Conservation (phyloP, 306 rosid genomes). For the Gleditsia sinensis region DNA sequence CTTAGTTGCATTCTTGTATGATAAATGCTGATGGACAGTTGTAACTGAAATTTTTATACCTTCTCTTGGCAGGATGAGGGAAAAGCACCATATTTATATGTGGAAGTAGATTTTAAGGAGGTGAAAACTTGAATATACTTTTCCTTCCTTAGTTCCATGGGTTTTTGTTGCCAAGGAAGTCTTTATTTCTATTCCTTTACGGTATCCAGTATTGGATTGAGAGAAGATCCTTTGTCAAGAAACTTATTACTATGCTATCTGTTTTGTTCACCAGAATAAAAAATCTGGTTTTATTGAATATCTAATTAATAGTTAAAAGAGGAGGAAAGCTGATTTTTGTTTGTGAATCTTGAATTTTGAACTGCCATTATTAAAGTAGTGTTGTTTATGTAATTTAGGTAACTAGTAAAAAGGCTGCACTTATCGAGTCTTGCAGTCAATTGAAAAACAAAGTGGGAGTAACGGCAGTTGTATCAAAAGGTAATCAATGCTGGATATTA, state of each 20-base stretch:
- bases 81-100: constrained; percentile 76
- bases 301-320: constrained; percentile 11
- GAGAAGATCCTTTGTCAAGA: constrained; percentile 25
- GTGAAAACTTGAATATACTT: constrained; percentile 43
- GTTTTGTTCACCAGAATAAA: neutral
- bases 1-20: constrained; percentile 14
- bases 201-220: constrained; percentile 19
- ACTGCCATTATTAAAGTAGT: constrained; percentile 11
- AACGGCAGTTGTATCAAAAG: constrained; percentile 69
- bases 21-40: constrained; percentile 17
- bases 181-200: constrained; percentile 13
- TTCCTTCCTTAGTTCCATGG: neutral
- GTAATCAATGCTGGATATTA: constrained; percentile 41
- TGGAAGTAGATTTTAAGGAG: constrained; percentile 96
- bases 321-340: constrained; percentile 8
- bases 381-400: constrained; percentile 54
- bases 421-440: constrained; percentile 67
- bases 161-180: constrained; percentile 33
- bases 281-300: neutral
- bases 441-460: constrained; percentile 74
- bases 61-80: constrained; percentile 76
- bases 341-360: neutral
- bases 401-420: constrained; percentile 81
- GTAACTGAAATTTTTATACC: constrained; percentile 21
- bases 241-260: constrained; percentile 11